Base-by-base conservation (phyloP, 2,329 filamentous ascomycete genomes). In the Leptographium flavum region DNA sequence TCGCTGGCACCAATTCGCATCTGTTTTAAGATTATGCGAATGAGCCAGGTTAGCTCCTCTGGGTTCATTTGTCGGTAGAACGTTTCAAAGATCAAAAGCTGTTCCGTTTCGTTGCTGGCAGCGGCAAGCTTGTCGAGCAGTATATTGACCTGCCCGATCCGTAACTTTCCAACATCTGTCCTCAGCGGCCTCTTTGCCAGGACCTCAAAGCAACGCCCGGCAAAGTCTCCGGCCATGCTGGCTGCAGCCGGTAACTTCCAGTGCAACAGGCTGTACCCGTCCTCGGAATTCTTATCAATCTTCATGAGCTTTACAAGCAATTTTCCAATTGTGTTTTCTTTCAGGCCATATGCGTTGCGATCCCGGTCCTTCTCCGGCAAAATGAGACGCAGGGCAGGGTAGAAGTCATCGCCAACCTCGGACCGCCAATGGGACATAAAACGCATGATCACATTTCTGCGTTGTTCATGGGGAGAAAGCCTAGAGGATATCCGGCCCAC, bases 31-130 rank as follows among this genome's bases (percentile, higher is more conserved):
- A 98, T 82, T 55, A 98, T 95, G 14, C 90, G 82, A 50, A 98
- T 86, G 45, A 96, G 68, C 92, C 92, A 98, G 66, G 84, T 81
- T 53, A 98, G 66, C 64, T 98, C 92, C 51, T 94, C 84, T 0
- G 92, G 76, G 54, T 93, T 93, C 92, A 96, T 96, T 22, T 76
- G 74, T 39, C 79, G 74, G 61, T 96, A 96, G 57, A 96, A 94
- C 5, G 79, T 73, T 51, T 83, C 74, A 53, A 96, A 76, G 30
- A 98, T 82, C 0, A 79, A 79, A 35, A 87, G 59, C 54, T 96
- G 90, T 50, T 90, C 76, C n/a, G 83, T 74, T 64, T 96, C 90
- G 43, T 84, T 84, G 0, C 77, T 74, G 1, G 82, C 81, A 1
- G 73, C 73, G 0, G 87, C 80, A 27, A 98, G 69, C 54, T 74